Evolutionary conservation across 2,329 filamentous ascomycete species (phyloP).

Genomic region (Rasamsonia emersonii): DNA sequence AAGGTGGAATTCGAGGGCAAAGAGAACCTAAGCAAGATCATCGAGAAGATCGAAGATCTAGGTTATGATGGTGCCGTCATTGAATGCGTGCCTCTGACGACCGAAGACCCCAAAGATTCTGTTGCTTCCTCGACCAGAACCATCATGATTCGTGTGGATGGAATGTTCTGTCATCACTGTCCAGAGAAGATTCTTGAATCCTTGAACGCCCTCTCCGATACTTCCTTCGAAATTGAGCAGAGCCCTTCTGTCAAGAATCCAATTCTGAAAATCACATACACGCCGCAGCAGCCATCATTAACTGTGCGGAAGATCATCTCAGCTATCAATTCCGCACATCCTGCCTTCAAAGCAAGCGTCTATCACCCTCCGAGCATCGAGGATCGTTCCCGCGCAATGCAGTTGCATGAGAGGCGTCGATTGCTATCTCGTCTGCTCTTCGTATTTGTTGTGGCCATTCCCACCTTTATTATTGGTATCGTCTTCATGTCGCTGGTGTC

Average conservation of each 20-base stretch:
- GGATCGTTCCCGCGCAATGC: conserved; percentile 67
- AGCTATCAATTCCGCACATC: conserved; percentile 58
- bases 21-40: conserved; percentile 36
- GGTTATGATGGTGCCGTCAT: conserved; percentile 59
- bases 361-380: conserved; percentile 77
- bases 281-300: conserved; percentile 57
- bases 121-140: conserved; percentile 38
- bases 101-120: conserved; percentile 21
- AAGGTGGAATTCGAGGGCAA: conserved; percentile 41
- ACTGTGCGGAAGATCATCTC: conserved; percentile 68
- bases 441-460: conserved; percentile 62
- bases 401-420: conserved; percentile 58
- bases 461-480: conserved; percentile 79
- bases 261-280: conserved; percentile 62
- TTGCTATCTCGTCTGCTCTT: conserved; percentile 64
- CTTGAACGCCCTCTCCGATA: conserved; percentile 40
- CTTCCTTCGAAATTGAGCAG: conserved; percentile 28
- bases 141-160: conserved; percentile 58
- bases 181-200: conserved; percentile 39
- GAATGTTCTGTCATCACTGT: conserved; percentile 68
- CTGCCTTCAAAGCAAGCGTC: conserved; percentile 58
- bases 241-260: conserved; percentile 53
- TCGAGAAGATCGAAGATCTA: conserved; percentile 46
- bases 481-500: conserved; percentile 81
- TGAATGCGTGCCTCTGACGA: conserved; percentile 22